These are phyloP conservation scores for Ustilago shanxiensis DNA, from an alignment of 1,284 basidiomycete species.

Conservation along the genomic window DNA sequence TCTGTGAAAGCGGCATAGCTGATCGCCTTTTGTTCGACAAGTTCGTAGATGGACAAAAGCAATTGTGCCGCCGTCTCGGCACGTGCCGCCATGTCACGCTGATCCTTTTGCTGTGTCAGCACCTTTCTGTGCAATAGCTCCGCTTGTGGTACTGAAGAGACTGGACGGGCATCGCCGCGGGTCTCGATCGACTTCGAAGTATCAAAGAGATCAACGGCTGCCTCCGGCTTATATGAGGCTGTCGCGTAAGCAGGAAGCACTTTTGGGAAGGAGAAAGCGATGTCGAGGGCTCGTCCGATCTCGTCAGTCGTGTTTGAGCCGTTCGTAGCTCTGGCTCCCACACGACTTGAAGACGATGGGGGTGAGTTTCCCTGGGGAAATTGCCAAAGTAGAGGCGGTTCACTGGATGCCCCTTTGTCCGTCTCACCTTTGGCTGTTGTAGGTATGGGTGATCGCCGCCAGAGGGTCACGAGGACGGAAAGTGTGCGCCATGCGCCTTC, in stretches of 20 bases:
- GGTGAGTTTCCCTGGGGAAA: constrained; percentile 23
- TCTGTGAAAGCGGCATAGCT: constrained; percentile 19
- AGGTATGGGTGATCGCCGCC: constrained; percentile 20
- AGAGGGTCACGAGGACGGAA: constrained; percentile 27
- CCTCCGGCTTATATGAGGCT: constrained; percentile 2
- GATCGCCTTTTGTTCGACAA: constrained; percentile 22
- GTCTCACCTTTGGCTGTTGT: not conserved
- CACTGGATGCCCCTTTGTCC: no score
- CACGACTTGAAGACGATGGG: constrained; percentile 1
- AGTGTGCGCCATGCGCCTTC: constrained; percentile 52
- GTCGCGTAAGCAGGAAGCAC: constrained; percentile 28
- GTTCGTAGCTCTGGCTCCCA: not conserved
- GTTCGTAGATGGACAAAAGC: constrained; percentile 20
- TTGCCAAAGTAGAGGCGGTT: constrained; percentile 40
- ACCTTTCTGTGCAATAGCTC: constrained; percentile 38
- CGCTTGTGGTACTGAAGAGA: constrained; percentile 29
- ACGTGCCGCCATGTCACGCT: constrained; percentile 17
- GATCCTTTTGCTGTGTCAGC: constrained; percentile 16
- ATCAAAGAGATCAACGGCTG: constrained; percentile 13
- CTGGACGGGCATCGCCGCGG: constrained; percentile 19
- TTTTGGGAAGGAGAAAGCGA: constrained; percentile 39
- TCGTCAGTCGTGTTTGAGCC: constrained; percentile 19
- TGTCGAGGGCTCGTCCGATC: constrained; percentile 34
- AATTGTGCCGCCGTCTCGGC: constrained; percentile 34
- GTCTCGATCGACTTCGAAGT: constrained; percentile 2